A percentile compares a stretch with the other conserved stretches of the same genome.
Evolutionary conservation across 176 grass and related monocot genomes (phyloP).

Genomic region (Puccinellia tenuiflora): DNA sequence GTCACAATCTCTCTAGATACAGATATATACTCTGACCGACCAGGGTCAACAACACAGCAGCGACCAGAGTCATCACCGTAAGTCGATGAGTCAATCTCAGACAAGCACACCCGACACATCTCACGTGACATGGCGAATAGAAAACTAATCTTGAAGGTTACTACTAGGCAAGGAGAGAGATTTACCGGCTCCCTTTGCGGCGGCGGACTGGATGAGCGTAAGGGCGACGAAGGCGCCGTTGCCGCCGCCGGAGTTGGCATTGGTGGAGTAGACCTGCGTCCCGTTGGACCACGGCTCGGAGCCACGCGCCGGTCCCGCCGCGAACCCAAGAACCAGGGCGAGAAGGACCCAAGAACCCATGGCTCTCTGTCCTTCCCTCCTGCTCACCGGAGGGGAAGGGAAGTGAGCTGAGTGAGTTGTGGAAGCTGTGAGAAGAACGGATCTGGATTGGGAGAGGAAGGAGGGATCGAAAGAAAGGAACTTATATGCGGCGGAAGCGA

Average conservation of each 20-base stretch:
- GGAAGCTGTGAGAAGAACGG: slow-evolving; percentile 7
- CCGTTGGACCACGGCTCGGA: slow-evolving; percentile 59
- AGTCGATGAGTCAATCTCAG: neutral
- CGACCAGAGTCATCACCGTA: slow-evolving; percentile 31
- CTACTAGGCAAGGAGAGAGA: neutral
- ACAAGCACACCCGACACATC: neutral
- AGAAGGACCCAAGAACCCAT: slow-evolving; percentile 28
- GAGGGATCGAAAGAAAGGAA: slow-evolving; percentile 6
- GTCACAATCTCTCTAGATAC: neutral
- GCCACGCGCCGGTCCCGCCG: slow-evolving; percentile 24
- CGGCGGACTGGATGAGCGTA: slow-evolving; percentile 72
- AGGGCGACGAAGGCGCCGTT: slow-evolving; percentile 71
- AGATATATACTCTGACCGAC: slow-evolving; percentile 23
- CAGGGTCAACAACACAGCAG: slow-evolving; percentile 29
- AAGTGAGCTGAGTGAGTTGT: too few relatives aligned
- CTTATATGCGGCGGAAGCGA: slow-evolving; percentile 32
- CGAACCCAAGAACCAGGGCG: slow-evolving; percentile 19
- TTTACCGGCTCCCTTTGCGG: slow-evolving; percentile 72
- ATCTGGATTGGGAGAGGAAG: slow-evolving; percentile 34
- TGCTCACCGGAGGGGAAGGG: neutral
- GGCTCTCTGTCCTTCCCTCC: neutral
- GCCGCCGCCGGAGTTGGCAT: slow-evolving; percentile 24
- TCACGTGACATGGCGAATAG: slow-evolving; percentile 11
- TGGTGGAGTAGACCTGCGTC: slow-evolving; percentile 30
- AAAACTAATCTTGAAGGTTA: slow-evolving; percentile 21